Evolutionary conservation across 2,329 filamentous ascomycete genomes (phyloP).

Genomic region (Ascochyta koolunga): DNA sequence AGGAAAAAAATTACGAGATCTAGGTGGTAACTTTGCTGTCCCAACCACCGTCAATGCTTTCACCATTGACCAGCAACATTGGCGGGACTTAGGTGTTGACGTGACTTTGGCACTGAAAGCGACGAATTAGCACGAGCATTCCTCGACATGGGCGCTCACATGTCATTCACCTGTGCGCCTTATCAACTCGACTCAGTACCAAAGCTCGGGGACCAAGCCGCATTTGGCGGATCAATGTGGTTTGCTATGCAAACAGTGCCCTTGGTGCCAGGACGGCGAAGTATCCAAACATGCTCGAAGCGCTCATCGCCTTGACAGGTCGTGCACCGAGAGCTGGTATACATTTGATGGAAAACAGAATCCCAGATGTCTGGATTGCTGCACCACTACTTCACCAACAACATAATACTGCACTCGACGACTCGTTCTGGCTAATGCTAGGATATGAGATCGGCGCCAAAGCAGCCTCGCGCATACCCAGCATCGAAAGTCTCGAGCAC

Average conservation of each 20-base stretch:
- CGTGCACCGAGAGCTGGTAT: slow-evolving; percentile 40
- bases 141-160: slow-evolving; percentile 49
- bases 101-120: slow-evolving; percentile 37
- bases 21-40: slow-evolving; percentile 47
- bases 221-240: slow-evolving; percentile 57
- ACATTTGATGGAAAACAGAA: slow-evolving; percentile 33
- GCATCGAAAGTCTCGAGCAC: slow-evolving; percentile 45
- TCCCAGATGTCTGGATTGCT: slow-evolving; percentile 4
- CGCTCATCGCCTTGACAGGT: slow-evolving; percentile 53
- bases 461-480: slow-evolving; percentile 41
- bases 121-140: slow-evolving; percentile 48
- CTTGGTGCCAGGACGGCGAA: slow-evolving; percentile 54
- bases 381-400: not conserved
- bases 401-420: slow-evolving; percentile 26
- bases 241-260: slow-evolving; percentile 56
- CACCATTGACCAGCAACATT: slow-evolving; percentile 52
- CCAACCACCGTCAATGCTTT: slow-evolving; percentile 54
- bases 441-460: slow-evolving; percentile 48
- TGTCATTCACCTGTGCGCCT: slow-evolving; percentile 55
- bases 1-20: slow-evolving; percentile 45
- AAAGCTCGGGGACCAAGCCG: slow-evolving; percentile 49
- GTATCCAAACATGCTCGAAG: slow-evolving; percentile 55
- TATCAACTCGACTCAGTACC: slow-evolving; percentile 50
- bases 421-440: slow-evolving; percentile 49
- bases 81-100: slow-evolving; percentile 48